These are phyloP conservation scores for Fusarium euwallaceae DNA, from an alignment of 2,329 filamentous ascomycete species.

Conservation along the genomic window DNA sequence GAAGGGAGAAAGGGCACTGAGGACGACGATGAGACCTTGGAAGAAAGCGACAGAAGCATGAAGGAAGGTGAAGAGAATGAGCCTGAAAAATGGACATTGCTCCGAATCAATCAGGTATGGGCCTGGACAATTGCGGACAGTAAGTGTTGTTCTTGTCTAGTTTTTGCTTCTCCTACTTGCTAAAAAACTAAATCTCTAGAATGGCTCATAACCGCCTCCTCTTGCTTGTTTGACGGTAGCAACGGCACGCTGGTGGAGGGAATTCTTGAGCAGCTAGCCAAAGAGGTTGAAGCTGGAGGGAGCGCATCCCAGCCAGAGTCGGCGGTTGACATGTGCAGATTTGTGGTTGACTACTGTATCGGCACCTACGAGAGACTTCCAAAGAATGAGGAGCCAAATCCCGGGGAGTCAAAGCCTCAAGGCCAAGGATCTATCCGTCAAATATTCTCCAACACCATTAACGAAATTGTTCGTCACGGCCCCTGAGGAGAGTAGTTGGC, in stretches of 20 bases:
- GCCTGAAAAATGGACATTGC: background rate
- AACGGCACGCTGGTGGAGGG: background rate
- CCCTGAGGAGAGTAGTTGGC: background rate
- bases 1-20: background rate
- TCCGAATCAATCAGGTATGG: constrained; percentile 10
- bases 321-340: background rate
- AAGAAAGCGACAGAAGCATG: too few relatives aligned
- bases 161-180: background rate
- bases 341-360: constrained; percentile 6
- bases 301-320: background rate
- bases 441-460: background rate
- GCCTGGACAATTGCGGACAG: constrained; percentile 1
- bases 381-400: background rate
- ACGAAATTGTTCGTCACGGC: background rate
- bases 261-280: background rate
- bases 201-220: background rate
- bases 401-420: fast-evolving
- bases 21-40: too few relatives aligned
- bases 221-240: background rate
- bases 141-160: background rate
- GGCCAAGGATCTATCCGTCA: background rate
- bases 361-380: background rate
- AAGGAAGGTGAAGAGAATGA: background rate
- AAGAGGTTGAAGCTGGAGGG: background rate
- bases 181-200: background rate